Conservation (phyloP, 805 yeast genomes). For the Candida adriatica region DNA sequence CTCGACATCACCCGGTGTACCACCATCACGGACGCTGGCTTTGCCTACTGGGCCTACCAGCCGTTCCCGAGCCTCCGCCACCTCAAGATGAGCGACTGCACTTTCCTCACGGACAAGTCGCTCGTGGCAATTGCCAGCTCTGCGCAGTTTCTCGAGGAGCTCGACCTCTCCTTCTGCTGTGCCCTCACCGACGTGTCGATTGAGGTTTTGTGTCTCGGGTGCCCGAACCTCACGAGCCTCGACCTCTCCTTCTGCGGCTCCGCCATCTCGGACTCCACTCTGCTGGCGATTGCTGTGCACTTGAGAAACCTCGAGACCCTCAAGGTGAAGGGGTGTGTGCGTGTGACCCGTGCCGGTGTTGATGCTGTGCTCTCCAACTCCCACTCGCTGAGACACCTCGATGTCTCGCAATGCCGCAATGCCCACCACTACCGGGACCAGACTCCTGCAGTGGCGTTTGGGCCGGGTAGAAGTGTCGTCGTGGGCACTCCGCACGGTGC, state of each 20-base stretch:
- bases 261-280: constrained; percentile 68
- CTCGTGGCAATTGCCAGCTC: constrained; percentile 55
- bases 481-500: constrained; percentile 47
- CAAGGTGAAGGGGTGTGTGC: constrained; percentile 59
- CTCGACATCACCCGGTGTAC: constrained; percentile 71
- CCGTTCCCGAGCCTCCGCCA: constrained; percentile 46
- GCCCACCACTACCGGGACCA: constrained; percentile 57
- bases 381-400: constrained; percentile 42
- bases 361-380: constrained; percentile 58
- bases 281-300: constrained; percentile 52
- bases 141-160: constrained; percentile 46
- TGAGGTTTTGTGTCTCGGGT: constrained; percentile 61
- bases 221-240: constrained; percentile 44
- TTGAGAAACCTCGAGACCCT: constrained; percentile 42
- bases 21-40: constrained; percentile 70
- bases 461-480: constrained; percentile 46
- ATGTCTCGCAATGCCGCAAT: constrained; percentile 67
- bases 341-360: constrained; percentile 74
- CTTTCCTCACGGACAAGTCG: constrained; percentile 61
- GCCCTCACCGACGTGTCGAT: constrained; percentile 63
- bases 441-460: constrained; percentile 48
- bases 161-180: constrained; percentile 71
- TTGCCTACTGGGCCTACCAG: constrained; percentile 54
- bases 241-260: constrained; percentile 72
- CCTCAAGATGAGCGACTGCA: constrained; percentile 62